Base-by-base conservation (phyloP, 768 basidiomycete species). In the Tylopilus balloui region DNA sequence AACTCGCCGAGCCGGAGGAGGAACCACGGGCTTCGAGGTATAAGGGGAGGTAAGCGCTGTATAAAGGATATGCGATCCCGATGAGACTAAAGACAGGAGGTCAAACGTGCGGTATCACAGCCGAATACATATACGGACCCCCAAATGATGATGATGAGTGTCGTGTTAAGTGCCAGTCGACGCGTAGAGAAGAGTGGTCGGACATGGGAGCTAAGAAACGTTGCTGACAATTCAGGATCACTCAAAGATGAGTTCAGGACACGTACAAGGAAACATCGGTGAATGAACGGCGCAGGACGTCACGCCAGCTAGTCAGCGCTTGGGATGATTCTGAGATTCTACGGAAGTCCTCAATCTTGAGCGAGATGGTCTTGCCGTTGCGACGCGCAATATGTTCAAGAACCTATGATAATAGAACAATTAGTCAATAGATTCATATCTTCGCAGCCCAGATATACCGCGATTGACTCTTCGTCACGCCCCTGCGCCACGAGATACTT, bases 401-500 rank as follows among this genome's bases (percentile, higher is more conserved):
- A 35, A 77, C 74, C 76, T 78, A 35, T 13, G 38, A 34, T 9
- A 21, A n/a, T n/a, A n/a, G n/a, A n/a, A 37, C 15, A 45, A 35
- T 46, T 23, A 43, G 45, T 19, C n/a, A 0, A 39, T 24, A 1
- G n/a, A 34, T 7, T 3, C n/a, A 6, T 21, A 21, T 20, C 20
- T 5, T 17, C 6, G 20, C 25, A 17, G 38, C 48, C 15, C 20
- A 48, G 24, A 48, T 5, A 27, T 53, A 75, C 76, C 52, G 68
- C 64, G 41, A 83, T 68, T 6, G 80, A 80, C 38, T 82, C 78
- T 41, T 70, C 69, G 55, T 84, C 81, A 35, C 74, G 73, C 21
- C 80, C 79, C 56, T 78, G 75, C 5, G 73, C 74, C 20, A 82
- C 67, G 19, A 83, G 72, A 62, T 76, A 84, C 56, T 84, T 84